Evolutionary conservation across 2,329 filamentous ascomycete species (phyloP).

Genomic region (Cyclaneusma minus): DNA sequence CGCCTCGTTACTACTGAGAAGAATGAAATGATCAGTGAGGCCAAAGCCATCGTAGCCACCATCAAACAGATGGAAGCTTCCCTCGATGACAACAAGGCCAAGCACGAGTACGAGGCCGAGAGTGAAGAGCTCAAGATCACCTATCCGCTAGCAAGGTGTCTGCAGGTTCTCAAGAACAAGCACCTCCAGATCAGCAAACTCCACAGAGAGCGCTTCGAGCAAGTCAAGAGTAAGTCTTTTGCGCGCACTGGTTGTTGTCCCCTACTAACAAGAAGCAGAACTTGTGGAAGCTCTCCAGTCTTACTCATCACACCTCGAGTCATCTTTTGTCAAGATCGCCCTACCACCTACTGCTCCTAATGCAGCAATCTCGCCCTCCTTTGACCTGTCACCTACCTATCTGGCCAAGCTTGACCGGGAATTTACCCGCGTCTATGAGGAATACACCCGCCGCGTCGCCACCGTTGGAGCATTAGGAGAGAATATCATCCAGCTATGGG

Average conservation of each 20-base stretch:
- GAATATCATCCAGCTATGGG: conserved; percentile 88
- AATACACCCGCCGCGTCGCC: conserved; percentile 73
- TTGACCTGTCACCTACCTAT: conserved; percentile 86
- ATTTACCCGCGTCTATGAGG: conserved; percentile 90
- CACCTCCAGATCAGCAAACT: conserved; percentile 64
- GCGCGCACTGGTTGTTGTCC: background rate
- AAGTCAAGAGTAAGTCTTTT: conserved; percentile 66
- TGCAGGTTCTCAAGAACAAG: conserved; percentile 73
- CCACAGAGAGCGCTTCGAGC: conserved; percentile 84
- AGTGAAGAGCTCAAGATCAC: conserved; percentile 61
- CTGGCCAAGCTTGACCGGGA: conserved; percentile 76
- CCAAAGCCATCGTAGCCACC: conserved; percentile 64
- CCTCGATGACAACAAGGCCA: conserved; percentile 58
- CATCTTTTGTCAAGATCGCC: conserved; percentile 70
- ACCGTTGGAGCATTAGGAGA: conserved; percentile 62
- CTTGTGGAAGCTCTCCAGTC: conserved; percentile 87
- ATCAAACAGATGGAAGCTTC: conserved; percentile 92
- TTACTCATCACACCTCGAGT: conserved; percentile 89
- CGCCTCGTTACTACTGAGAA: conserved; percentile 76
- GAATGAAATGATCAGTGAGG: conserved; percentile 78
- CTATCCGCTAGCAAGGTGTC: conserved; percentile 66
- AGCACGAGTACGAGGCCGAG: conserved; percentile 47
- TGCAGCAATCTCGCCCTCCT: conserved; percentile 62
- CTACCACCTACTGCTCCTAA: conserved; percentile 71
- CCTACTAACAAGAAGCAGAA: conserved; percentile 36